phyloP scores from a whole-genome alignment of 495 filamentous ascomycete genomes.

The Penicillium lividum region DNA sequence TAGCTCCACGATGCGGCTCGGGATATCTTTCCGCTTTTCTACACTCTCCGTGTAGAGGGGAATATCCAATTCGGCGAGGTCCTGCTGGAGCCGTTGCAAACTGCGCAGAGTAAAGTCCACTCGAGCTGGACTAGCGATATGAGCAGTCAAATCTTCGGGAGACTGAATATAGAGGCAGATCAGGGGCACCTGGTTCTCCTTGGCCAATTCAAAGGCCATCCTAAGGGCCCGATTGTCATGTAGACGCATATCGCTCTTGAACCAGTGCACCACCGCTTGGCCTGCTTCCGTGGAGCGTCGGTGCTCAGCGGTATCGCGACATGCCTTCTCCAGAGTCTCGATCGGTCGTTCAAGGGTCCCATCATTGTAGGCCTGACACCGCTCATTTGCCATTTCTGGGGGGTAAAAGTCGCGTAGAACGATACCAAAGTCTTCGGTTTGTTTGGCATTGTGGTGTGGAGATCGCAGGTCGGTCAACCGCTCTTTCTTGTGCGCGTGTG shows the following conservation, averaged over 20 bases:
- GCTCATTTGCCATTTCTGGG: slow-evolving; percentile 76
- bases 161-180: slow-evolving; percentile 80
- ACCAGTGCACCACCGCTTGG: slow-evolving; percentile 84
- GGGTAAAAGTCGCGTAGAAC: slow-evolving; percentile 82
- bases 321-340: slow-evolving; percentile 55
- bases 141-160: slow-evolving; percentile 83
- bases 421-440: slow-evolving; percentile 66
- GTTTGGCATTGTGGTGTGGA: slow-evolving; percentile 41
- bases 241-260: slow-evolving; percentile 77
- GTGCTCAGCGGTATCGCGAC: slow-evolving; percentile 49
- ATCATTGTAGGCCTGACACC: slow-evolving; percentile 69
- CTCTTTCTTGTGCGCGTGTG: slow-evolving; percentile 9
- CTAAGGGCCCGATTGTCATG: slow-evolving; percentile 73
- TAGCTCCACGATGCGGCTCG: slow-evolving; percentile 63
- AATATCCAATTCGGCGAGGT: slow-evolving; percentile 71
- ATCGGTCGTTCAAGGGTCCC: slow-evolving; percentile 70
- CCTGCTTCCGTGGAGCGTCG: slow-evolving; percentile 49
- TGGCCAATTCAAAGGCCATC: slow-evolving; percentile 66
- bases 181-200: slow-evolving; percentile 63
- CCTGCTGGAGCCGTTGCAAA: slow-evolving; percentile 61
- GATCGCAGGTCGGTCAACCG: slow-evolving; percentile 21
- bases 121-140: slow-evolving; percentile 67
- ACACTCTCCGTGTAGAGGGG: slow-evolving; percentile 76
- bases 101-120: slow-evolving; percentile 80
- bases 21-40: slow-evolving; percentile 62